A percentile compares a stretch with the other conserved stretches of the same genome.
phyloP scores from a whole-genome alignment of 192 early-diverging fungal species.

The Piromyces sp. region DNA sequence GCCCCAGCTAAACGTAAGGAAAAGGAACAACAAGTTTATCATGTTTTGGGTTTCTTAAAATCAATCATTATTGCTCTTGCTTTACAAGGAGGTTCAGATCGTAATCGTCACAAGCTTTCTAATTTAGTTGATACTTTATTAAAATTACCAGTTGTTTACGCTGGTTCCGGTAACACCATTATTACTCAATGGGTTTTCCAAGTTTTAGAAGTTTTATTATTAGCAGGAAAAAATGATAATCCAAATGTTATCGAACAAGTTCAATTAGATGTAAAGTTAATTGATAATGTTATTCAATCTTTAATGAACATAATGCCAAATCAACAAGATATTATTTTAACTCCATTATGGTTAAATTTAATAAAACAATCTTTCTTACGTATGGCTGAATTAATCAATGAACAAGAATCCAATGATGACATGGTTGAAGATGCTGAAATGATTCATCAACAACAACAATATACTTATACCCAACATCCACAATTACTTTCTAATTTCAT shows the following conservation, averaged over 20 bases:
- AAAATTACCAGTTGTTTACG: conserved; percentile 53
- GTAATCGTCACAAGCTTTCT: not conserved
- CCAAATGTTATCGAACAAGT: conserved; percentile 9
- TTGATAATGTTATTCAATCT: conserved; percentile 18
- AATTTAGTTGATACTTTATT: conserved; percentile 49
- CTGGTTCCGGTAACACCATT: conserved; percentile 38
- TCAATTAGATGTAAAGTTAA: not conserved
- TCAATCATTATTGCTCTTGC: conserved; percentile 17
- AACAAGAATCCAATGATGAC: not conserved
- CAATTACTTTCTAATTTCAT: conserved; percentile 32
- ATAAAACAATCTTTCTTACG: conserved; percentile 51
- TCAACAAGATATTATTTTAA: conserved; percentile 57
- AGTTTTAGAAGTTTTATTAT: conserved; percentile 46
- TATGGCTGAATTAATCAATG: conserved; percentile 32
- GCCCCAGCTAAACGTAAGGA: conserved; percentile 10
- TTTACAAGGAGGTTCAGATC: conserved; percentile 9
- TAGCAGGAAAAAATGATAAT: conserved; percentile 18
- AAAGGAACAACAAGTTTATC: conserved; percentile 20
- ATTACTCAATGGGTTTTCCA: conserved; percentile 62
- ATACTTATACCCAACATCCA: conserved; percentile 14
- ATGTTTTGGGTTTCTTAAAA: conserved; percentile 57
- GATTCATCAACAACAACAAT: conserved; percentile 5
- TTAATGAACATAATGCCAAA: conserved; percentile 68
- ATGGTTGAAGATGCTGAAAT: conserved; percentile 5
- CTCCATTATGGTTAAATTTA: conserved; percentile 70